A percentile compares a stretch with the other conserved stretches of the same genome.
phyloP scores from a whole-genome alignment of 192 early-diverging fungal species.

The Linnemannia elongata region DNA sequence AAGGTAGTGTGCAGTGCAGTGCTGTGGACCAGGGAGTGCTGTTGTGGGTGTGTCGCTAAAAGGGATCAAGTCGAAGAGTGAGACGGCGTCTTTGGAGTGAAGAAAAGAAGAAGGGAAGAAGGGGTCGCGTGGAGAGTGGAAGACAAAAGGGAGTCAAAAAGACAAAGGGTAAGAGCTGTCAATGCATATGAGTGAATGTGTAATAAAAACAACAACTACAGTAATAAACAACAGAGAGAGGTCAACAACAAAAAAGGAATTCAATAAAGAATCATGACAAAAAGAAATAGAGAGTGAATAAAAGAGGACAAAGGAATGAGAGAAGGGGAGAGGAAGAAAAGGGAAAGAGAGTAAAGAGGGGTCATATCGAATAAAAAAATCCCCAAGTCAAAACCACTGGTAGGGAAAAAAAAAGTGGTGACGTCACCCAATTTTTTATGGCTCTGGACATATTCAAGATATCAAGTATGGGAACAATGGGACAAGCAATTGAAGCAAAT shows the following conservation, averaged over 20 bases:
- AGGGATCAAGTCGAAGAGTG: neutral
- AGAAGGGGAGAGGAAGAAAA: neutral
- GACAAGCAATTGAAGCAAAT: neutral
- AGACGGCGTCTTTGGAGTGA: neutral
- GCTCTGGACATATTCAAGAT: no score
- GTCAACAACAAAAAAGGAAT: neutral
- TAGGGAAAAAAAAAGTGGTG: neutral
- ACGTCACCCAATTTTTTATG: neutral
- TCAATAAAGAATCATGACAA: neutral
- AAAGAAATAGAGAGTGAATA: neutral
- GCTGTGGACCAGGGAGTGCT: neutral
- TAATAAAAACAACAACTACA: slow-evolving; percentile 5
- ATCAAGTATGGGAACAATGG: no score
- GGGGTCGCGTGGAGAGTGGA: neutral
- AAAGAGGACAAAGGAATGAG: neutral
- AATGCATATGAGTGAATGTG: neutral
- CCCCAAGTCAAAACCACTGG: neutral
- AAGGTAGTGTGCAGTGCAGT: neutral
- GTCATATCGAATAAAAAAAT: neutral
- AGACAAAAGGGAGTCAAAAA: neutral
- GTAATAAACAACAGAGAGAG: neutral
- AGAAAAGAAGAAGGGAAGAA: neutral
- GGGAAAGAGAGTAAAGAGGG: no score
- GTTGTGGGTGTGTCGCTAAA: neutral
- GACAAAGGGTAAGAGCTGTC: neutral